Evolutionary conservation across 2,329 filamentous ascomycete genomes (phyloP), one percentile per base, ranked within the genome.

Genomic region (Colletotrichum sp.): DNA sequence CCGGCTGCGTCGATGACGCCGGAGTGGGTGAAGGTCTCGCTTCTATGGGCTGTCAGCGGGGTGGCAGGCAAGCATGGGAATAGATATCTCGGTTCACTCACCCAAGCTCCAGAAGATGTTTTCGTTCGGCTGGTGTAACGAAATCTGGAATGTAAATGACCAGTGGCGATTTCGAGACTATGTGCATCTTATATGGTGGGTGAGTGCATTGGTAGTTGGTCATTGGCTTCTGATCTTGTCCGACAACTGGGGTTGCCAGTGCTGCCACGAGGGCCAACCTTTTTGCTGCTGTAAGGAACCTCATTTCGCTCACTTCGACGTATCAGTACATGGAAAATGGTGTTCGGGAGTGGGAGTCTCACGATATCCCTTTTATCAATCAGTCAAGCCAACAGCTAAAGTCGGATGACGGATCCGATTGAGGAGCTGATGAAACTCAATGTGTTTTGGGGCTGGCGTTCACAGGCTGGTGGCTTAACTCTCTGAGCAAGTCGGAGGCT

Each of bases 101-200:
- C 86, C 86, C 87, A n/a, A 87, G 80, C 2, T 83, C 81, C 34
- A 85, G 83, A 8, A 90, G 80, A 77, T 89, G 85, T 15, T 79
- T 76, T 1, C 85, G 82, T 79, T 90, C 88, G 2, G 81, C 78
- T 7, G 79, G 69, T 0, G 86, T 88, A 32, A 90, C 69, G 75
- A 90, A 90, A 78, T 86, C 83, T 77, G 85, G 83, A 26, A 90
- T 82, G 79, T 90, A 90, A 39, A 90, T 85, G 3, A 90, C 86
- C 5, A 90, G 81, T 9, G 88, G 88, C 6, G 88, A 88, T 52
- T 85, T 85, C 28, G 88, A 89, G 10, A 89, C 80, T 26, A 89
- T 81, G 73, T 86, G 86, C 15, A 85, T 80, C 39, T 86, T 83
- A 80, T 88, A 89, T 0, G 86, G 81, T 1, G 82, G 81, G 44